Evolutionary conservation across 192 early-diverging fungal genomes (phyloP).

Genomic region (Podila horticola): DNA sequence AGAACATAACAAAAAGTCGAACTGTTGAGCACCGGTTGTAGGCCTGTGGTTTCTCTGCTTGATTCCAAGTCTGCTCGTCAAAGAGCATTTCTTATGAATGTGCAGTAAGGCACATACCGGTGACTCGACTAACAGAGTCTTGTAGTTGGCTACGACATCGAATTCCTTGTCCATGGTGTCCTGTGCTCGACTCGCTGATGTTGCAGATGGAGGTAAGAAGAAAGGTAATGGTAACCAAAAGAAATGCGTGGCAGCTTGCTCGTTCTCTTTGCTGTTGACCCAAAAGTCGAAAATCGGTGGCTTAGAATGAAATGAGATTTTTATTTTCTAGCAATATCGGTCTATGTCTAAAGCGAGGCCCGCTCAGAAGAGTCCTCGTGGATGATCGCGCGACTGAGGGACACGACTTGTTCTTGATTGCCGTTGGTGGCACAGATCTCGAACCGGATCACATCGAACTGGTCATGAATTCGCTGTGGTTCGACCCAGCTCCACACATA

Average conservation of each 20-base stretch:
- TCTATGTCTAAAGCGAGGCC: slow-evolving; percentile 13
- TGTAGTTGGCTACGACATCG: slow-evolving; percentile 48
- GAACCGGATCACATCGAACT: slow-evolving; percentile 34
- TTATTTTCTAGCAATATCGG: no score
- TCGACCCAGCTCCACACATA: slow-evolving; percentile 51
- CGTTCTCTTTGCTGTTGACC: no score
- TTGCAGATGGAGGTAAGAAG: background rate
- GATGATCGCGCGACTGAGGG: slow-evolving; percentile 18
- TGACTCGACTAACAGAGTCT: slow-evolving; percentile 36
- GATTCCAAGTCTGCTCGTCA: no score
- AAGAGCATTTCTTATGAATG: no score
- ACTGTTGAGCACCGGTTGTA: background rate
- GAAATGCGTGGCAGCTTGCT: no score
- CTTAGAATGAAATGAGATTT: no score
- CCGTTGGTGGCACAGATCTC: slow-evolving; percentile 34
- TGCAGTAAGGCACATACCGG: slow-evolving; percentile 15
- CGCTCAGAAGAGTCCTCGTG: slow-evolving; percentile 16
- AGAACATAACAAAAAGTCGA: background rate
- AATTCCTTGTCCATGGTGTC: slow-evolving; percentile 31
- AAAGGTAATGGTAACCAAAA: background rate
- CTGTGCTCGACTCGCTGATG: background rate
- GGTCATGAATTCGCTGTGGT: slow-evolving; percentile 12
- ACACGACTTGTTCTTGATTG: slow-evolving; percentile 31
- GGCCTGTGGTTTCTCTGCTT: background rate
- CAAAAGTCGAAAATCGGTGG: no score